A percentile compares a stretch with the other conserved stretches of the same genome.
Evolutionary conservation across 2,329 filamentous ascomycete species (phyloP).

Genomic region (Orbilia quercus): DNA sequence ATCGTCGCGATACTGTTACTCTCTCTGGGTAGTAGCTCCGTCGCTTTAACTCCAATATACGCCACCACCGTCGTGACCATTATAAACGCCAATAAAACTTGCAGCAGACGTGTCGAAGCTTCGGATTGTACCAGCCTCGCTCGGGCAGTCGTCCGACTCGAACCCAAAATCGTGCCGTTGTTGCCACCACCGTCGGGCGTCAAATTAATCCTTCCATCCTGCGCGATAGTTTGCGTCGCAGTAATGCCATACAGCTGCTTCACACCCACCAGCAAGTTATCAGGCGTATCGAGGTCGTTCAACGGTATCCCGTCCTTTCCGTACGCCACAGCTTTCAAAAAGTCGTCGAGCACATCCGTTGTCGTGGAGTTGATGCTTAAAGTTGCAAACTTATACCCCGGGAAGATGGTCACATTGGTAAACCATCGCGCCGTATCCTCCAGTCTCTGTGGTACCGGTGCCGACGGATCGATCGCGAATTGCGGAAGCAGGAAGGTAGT

Average conservation of each 20-base stretch:
- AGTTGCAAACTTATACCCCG: conserved; percentile 30
- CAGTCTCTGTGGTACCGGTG: conserved; percentile 9
- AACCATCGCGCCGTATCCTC: conserved; percentile 43
- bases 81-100: conserved; percentile 61
- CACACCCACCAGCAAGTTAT: conserved; percentile 33
- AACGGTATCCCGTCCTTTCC: conserved; percentile 31
- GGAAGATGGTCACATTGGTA: conserved; percentile 18
- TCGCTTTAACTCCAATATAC: conserved; percentile 58
- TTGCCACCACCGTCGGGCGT: conserved; percentile 12
- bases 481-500: conserved; percentile 34
- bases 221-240: conserved; percentile 60
- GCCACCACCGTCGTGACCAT: conserved; percentile 59
- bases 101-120: conserved; percentile 60
- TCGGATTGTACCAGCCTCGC: conserved; percentile 59
- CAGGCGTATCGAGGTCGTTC: conserved; percentile 25
- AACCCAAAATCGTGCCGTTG: conserved; percentile 15
- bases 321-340: conserved; percentile 37
- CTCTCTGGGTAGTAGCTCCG: conserved; percentile 60
- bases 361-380: conserved; percentile 13
- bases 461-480: conserved; percentile 23
- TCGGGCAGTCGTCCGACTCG: conserved; percentile 29
- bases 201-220: conserved; percentile 46
- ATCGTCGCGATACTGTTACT: conserved; percentile 61
- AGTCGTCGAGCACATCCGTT: conserved; percentile 30
- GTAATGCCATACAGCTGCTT: conserved; percentile 59